phyloP scores from a whole-genome alignment of 2,329 filamentous ascomycete genomes.

The Corniculantispora saksenae region DNA sequence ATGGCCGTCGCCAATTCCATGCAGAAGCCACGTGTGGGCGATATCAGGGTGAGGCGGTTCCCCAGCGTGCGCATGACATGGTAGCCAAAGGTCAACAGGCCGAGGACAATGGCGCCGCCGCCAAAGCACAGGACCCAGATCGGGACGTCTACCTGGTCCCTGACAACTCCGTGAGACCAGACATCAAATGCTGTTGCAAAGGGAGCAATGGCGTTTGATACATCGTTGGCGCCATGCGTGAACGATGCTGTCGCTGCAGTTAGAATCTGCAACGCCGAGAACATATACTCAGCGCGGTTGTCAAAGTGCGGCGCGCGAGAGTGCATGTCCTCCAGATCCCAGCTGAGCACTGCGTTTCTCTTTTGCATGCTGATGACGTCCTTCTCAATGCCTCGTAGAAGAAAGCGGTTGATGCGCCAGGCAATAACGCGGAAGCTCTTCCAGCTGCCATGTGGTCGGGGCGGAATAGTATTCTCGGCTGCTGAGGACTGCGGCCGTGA shows the following conservation, averaged over 20 bases:
- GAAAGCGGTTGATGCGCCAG: conserved; percentile 42
- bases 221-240: conserved; percentile 59
- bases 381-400: conserved; percentile 50
- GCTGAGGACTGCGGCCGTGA: conserved; percentile 1
- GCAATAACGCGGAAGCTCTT: conserved; percentile 41
- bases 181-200: conserved; percentile 54
- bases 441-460: conserved; percentile 40
- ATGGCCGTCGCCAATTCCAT: conserved; percentile 54
- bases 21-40: conserved; percentile 52
- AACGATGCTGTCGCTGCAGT: conserved; percentile 58
- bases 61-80: conserved; percentile 62
- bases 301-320: conserved; percentile 51
- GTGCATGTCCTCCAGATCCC: conserved; percentile 51
- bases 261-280: conserved; percentile 48
- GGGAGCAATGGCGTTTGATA: conserved; percentile 53
- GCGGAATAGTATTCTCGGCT: conserved; percentile 31
- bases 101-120: conserved; percentile 52
- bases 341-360: conserved; percentile 48
- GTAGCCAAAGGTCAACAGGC: conserved; percentile 63
- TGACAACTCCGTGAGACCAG: conserved; percentile 45
- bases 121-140: conserved; percentile 53
- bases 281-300: conserved; percentile 54
- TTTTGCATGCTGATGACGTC: conserved; percentile 50
- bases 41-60: conserved; percentile 57
- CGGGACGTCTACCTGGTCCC: conserved; percentile 42